Evolutionary conservation across 2,329 filamentous ascomycete genomes (phyloP), one percentile per base, ranked within the genome.

Genomic region (Didymella pomorum): DNA sequence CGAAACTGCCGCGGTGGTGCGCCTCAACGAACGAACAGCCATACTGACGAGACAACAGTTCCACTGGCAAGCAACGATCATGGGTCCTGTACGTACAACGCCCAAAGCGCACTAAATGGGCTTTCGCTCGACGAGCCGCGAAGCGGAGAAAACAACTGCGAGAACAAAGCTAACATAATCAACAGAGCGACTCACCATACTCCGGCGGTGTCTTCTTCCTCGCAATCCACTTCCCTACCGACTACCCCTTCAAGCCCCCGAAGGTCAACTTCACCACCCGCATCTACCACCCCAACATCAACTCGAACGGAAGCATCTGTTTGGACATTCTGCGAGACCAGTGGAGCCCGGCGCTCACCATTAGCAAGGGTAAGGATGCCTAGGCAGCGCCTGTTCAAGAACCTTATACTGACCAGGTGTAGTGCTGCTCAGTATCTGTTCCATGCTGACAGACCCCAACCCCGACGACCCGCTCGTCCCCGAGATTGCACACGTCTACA

Each of bases 281-380:
- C 78, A 98, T 99, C 84, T 99, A 99, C 81, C 95, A 99, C 84
- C 95, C 95, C 75, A 99, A 99, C 84, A 99, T 99, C 92, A 99
- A 99, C 88, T 96, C 92, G 70, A 98, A 98, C 80, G 95, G 95
- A 81, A 97, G 93, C 82, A 99, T 99, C 81, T 99, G 95, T 81
- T 83, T 99, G 79, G 95, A 99, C 77, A 99, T 99, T 77, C 85
- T 99, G 76, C 89, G 95, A 84, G 95, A 99, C 81, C 95, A 99
- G 84, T 99, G 95, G 95, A 97, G 93, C 80, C 95, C 95, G 41
- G 95, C 95, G 68, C 85, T 99, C 80, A 99, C 95, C 69, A 98
- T 99, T 75, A 97, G 92, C 62, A 99, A 99, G 88, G 95, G 95
- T 97, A 82, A 57, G 81, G 61, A 21, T 16, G 44, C 37, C 6